These are phyloP conservation scores for Ilex paraguariensis DNA, from an alignment of 305 asterid species.

Conservation along the genomic window DNA sequence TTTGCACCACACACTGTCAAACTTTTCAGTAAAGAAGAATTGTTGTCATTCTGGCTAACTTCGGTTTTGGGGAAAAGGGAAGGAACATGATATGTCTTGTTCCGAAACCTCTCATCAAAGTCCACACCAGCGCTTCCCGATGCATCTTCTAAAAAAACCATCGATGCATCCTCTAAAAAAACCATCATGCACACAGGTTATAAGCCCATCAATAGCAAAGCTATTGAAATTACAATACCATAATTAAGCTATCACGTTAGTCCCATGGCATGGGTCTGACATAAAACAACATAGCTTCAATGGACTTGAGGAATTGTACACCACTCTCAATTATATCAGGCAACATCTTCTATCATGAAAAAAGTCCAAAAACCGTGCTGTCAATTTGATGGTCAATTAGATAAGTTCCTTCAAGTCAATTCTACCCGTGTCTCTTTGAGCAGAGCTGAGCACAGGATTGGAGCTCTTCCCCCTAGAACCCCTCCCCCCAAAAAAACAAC, in stretches of 20 bases:
- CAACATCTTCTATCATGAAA: too few species aligned
- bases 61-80: conserved; percentile 32
- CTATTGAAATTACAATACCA: neutral
- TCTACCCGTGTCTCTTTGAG: too few species aligned
- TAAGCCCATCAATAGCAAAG: neutral
- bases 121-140: conserved; percentile 48
- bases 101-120: conserved; percentile 47
- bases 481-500: neutral
- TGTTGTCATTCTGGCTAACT: conserved; percentile 16
- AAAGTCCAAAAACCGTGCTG: too few species aligned
- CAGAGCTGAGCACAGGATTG: too few species aligned
- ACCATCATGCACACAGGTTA: neutral
- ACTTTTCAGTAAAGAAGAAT: conserved; percentile 18
- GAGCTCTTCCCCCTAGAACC: too few species aligned
- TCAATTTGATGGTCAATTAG: too few species aligned
- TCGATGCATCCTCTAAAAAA: conserved; percentile 36
- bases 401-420: too few species aligned
- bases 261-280: too few species aligned
- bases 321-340: too few species aligned
- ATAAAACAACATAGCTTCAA: too few species aligned
- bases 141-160: conserved; percentile 46
- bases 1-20: conserved; percentile 50
- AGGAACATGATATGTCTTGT: conserved; percentile 36
- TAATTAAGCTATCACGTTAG: neutral
- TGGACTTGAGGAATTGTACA: too few species aligned